These are phyloP conservation scores for Penicillium pulvis DNA, from an alignment of 495 filamentous ascomycete genomes.

Conservation along the genomic window DNA sequence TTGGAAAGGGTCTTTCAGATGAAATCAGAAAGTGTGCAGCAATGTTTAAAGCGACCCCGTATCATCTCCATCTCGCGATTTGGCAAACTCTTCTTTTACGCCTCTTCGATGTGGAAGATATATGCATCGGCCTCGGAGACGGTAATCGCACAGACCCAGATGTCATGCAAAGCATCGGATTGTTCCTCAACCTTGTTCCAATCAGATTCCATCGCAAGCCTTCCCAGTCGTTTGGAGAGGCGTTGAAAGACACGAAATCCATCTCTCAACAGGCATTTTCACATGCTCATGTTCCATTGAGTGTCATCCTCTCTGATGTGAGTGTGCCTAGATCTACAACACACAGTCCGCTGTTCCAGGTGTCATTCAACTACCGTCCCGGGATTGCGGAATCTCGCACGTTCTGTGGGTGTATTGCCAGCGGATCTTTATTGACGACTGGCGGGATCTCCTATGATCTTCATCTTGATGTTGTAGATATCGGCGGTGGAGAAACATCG, in stretches of 20 bases:
- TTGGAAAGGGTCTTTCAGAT: constrained; percentile 16
- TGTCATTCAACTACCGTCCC: constrained; percentile 42
- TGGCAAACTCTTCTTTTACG: constrained; percentile 35
- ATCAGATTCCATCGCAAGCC: constrained; percentile 33
- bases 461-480: constrained; percentile 22
- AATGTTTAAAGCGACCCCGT: constrained; percentile 32
- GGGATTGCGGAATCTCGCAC: constrained; percentile 11
- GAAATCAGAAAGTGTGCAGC: constrained; percentile 23
- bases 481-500: constrained; percentile 13
- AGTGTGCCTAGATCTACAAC: constrained; percentile 33
- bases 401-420: constrained; percentile 23
- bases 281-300: constrained; percentile 40
- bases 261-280: constrained; percentile 24
- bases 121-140: constrained; percentile 49
- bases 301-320: constrained; percentile 43
- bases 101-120: constrained; percentile 29
- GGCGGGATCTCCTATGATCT: constrained; percentile 30
- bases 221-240: constrained; percentile 15
- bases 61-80: constrained; percentile 48
- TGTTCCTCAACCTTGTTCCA: constrained; percentile 50
- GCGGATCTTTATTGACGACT: constrained; percentile 21
- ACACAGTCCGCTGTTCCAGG: constrained; percentile 43
- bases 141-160: constrained; percentile 37
- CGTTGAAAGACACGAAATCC: constrained; percentile 17
- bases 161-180: constrained; percentile 36